Conservation (phyloP, 2,329 filamentous ascomycete genomes). For the Talaromyces sp. region DNA sequence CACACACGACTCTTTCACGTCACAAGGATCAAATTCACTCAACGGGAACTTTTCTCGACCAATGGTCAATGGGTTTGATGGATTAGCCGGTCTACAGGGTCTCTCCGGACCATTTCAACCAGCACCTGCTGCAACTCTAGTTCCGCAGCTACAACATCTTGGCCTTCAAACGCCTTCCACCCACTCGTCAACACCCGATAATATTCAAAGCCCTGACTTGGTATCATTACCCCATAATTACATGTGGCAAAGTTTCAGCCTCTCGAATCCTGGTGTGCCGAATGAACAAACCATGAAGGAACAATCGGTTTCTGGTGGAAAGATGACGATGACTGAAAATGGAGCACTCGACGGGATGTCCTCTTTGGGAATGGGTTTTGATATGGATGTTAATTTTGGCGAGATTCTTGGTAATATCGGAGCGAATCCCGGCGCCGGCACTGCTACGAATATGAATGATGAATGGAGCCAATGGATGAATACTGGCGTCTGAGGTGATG, state of each 20-base stretch:
- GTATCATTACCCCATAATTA: conserved; percentile 43
- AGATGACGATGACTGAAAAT: conserved; percentile 23
- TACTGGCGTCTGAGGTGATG: conserved; percentile 22
- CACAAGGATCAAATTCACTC: conserved; percentile 19
- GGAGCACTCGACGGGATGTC: conserved; percentile 28
- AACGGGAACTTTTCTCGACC: conserved; percentile 5
- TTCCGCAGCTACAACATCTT: conserved; percentile 29
- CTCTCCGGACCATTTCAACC: conserved; percentile 22
- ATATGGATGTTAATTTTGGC: conserved; percentile 36
- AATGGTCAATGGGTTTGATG: conserved; percentile 22
- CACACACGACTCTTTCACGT: conserved; percentile 23
- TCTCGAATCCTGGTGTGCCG: conserved; percentile 24
- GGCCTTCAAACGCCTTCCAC: conserved; percentile 29
- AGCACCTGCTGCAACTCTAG: conserved; percentile 19
- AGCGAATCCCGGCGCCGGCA: conserved; percentile 25
- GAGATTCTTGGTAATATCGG: conserved; percentile 41
- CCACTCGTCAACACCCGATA: conserved; percentile 33
- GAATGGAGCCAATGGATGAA: conserved; percentile 43
- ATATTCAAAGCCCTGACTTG: conserved; percentile 39
- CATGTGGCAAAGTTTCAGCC: conserved; percentile 39
- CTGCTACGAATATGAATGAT: conserved; percentile 29
- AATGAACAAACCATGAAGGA: conserved; percentile 24
- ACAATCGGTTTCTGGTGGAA: conserved; percentile 23
- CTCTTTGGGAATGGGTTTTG: conserved; percentile 25
- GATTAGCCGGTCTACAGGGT: conserved; percentile 27